These are phyloP conservation scores for Thelonectria blattea DNA, from an alignment of 2,329 filamentous ascomycete species.

Conservation along the genomic window DNA sequence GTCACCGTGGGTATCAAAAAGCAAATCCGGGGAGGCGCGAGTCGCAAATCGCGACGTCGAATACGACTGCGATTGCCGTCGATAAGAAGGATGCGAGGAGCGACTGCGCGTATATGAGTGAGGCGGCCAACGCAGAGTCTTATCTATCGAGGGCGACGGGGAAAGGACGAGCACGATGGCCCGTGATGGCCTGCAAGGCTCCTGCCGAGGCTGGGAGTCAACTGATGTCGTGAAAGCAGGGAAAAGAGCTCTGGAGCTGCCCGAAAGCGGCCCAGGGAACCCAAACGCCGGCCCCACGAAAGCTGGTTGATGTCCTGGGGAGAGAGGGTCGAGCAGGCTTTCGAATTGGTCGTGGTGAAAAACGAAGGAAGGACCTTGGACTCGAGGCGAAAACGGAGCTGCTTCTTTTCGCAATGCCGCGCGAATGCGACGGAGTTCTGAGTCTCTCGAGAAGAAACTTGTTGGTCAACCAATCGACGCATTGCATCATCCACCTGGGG, in stretches of 20 bases:
- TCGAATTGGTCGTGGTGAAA: not conserved
- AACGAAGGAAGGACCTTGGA: not conserved
- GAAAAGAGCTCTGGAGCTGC: conserved; percentile 1
- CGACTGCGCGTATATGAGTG: not conserved
- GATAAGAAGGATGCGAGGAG: not conserved
- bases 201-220: conserved; percentile 6
- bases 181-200: conserved; percentile 3
- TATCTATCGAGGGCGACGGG: conserved; percentile 6
- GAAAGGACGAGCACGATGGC: not conserved
- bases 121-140: not conserved
- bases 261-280: conserved; percentile 21
- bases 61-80: conserved; percentile 1
- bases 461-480: conserved; percentile 34
- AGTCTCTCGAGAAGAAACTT: conserved; percentile 21
- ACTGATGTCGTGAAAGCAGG: conserved; percentile 3
- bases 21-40: conserved; percentile 19
- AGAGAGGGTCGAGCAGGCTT: not conserved
- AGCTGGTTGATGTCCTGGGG: conserved; percentile 24
- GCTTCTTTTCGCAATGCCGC: not conserved
- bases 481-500: conserved; percentile 36
- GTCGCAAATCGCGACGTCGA: conserved; percentile 3
- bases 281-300: conserved; percentile 27
- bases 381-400: conserved; percentile 8
- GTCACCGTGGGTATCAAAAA: conserved; percentile 25
- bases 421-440: conserved; percentile 16